These are phyloP conservation scores for Hygrocybe punicea DNA, from an alignment of 768 basidiomycete species.

Conservation along the genomic window DNA sequence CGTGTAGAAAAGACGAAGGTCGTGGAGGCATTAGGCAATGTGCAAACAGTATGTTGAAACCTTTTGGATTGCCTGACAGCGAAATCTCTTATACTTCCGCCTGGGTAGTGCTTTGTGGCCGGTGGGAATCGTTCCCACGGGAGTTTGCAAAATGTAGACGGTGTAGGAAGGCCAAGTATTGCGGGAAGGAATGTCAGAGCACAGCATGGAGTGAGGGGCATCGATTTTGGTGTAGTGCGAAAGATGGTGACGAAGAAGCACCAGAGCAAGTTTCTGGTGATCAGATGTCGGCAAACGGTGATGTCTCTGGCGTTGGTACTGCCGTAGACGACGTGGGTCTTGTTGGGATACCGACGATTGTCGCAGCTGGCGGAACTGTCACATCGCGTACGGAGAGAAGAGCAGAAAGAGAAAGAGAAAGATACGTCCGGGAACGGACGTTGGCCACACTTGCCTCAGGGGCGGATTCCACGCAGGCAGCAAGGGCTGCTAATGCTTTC, in stretches of 20 bases:
- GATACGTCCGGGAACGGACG: not conserved
- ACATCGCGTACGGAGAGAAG: constrained; percentile 1
- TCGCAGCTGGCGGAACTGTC: constrained; percentile 4
- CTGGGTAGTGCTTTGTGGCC: constrained; percentile 80
- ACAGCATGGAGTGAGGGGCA: constrained; percentile 97
- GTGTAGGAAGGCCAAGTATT: constrained; percentile 97
- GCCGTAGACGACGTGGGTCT: not conserved
- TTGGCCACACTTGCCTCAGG: not conserved
- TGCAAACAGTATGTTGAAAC: constrained; percentile 74
- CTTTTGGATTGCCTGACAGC: not conserved
- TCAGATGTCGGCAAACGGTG: not conserved
- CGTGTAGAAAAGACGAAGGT: constrained; percentile 94
- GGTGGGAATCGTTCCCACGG: constrained; percentile 88
- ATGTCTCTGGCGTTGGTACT: not conserved
- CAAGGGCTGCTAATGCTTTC: not conserved
- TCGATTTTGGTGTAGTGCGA: constrained; percentile 86
- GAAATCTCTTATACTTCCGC: not conserved
- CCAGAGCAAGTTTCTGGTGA: not conserved
- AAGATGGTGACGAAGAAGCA: constrained; percentile 47
- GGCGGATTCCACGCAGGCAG: not conserved
- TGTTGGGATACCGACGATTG: not conserved
- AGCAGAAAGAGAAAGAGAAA: constrained; percentile 6
- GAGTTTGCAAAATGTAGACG: constrained; percentile 97
- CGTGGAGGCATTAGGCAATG: constrained; percentile 94
- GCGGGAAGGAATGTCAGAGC: constrained; percentile 95